These are phyloP conservation scores for Claviceps capensis DNA, from an alignment of 2,329 filamentous ascomycete genomes.

Conservation along the genomic window DNA sequence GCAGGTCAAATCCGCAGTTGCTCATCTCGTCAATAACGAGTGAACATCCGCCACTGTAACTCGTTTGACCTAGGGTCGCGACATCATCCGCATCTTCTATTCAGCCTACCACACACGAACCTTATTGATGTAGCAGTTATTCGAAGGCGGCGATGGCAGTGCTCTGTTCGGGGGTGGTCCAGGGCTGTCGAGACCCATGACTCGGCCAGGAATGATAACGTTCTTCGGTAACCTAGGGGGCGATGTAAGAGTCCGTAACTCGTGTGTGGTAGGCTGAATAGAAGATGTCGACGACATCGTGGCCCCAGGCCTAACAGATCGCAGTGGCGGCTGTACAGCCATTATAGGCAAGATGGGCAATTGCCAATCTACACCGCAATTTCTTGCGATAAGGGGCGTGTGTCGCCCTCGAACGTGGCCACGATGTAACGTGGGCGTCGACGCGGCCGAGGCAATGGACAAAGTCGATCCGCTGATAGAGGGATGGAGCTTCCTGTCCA, in stretches of 20 bases:
- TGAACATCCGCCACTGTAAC: neutral
- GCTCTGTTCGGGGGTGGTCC: too few relatives aligned
- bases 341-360: neutral
- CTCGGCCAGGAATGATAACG: too few relatives aligned
- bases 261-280: neutral
- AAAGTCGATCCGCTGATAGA: constrained; percentile 2
- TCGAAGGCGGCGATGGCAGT: too few relatives aligned
- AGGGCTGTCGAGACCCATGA: too few relatives aligned
- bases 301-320: neutral
- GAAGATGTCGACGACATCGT: neutral
- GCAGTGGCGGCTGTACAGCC: neutral
- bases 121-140: too few relatives aligned
- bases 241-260: neutral
- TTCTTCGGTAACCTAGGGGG: constrained; percentile 3
- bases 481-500: neutral
- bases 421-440: neutral
- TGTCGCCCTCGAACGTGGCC: neutral
- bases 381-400: neutral
- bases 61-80: neutral
- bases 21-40: neutral
- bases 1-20: constrained; percentile 11
- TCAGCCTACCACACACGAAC: neutral
- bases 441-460: neutral
- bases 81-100: neutral
- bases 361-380: neutral